Evolutionary conservation across 768 basidiomycete species (phyloP), one percentile per base, ranked within the genome.

Genomic region (Boletus rubroflammeus): DNA sequence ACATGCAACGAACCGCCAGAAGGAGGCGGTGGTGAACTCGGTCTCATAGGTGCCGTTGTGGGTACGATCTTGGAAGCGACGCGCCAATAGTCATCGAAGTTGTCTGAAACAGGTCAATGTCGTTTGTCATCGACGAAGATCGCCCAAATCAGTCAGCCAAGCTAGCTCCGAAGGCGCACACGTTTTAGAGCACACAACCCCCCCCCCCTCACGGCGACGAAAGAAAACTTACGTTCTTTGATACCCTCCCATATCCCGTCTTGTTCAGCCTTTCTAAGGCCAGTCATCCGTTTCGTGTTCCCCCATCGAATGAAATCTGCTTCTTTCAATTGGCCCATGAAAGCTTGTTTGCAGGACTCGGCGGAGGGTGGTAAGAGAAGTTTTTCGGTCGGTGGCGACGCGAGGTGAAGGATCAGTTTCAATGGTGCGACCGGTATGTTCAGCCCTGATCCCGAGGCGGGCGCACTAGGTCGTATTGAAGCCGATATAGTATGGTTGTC

Each of bases 231-330:
- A 98, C 96, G 92, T 63, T 93, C 88, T 74, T 88, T 87, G 58
- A 99, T 88, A 8, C 94, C 94, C 63, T 97, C 93, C 97, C 97
- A 99, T 51, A 98, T 82, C 1, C 87, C 93, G 67, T 99, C 97
- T 67, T 98, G 91, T 65, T 98, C 96, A 25, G 81, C 84, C 69
- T 94, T 92, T 50, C 93, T 75, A 32, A 99, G 78, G 17, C 90
- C 84, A 1, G 93, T 98, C 76, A 98, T 92, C 34, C 93, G 82
- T 66, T 93, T 92, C 19, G 93, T 95, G 72, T 89, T 97, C 1
- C 97, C 92, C 93, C 94, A 98, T 44, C 96, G 80, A 44, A 97
- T 85, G 66, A 97, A 98, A 69, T 99, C 97, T 0, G 93, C 95
- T 70, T 99, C 96, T 66, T 98, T 97, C 41, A 96, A 71, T 67